Base-by-base conservation (phyloP, 2,329 filamentous ascomycete genomes). In the Clathrospora elynae region DNA sequence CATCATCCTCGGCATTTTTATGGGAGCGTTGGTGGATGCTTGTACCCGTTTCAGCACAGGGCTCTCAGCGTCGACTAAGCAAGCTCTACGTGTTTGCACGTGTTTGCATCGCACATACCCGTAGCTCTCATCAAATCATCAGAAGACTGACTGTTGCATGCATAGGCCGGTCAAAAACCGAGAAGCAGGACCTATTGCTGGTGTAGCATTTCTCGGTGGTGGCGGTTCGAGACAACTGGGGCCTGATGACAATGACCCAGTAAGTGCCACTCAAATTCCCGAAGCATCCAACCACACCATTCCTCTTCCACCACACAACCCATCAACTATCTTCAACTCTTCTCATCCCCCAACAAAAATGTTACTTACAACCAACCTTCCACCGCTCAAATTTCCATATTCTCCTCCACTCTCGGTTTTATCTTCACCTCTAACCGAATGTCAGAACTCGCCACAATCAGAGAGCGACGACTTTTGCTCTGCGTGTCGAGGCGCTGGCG, bases 381-480 rank as follows among this genome's bases (percentile, higher is more conserved):
- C 58, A 30, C 51, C 55, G 43, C 53, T 59, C 18, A 63, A 63
- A 58, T 66, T 65, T 29, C 66, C 66, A 35, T 65, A 58, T 42
- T 68, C 65, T 39, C 65, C 67, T 48, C 65, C 65, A 37, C 57
- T 59, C 55, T 68, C 65, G 20, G 55, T 57, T 33, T 48, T 67
- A 23, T 64, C 62, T 31, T 70, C 68, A 16, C 61, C 66, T 53
- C 71, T 77, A 62, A 77, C 66, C 45, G 56, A 60, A 49, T 60
- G 66, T 33, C 66, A 71, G 67, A 61, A 59, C 49, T 69, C 67
- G 51, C 64, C 64, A 50, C 70, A 61, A 30, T 66, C 66, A 28
- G 67, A 96, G 51, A 95, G 95, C 70, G 89, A 93, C 68, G 92
- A 97, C 69, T 86, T 87, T 64, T 99, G 92, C 75, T 86, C 86